Conservation (phyloP, 1,139 yeast species). For the Hemisphaericaspora lyxosophila region DNA sequence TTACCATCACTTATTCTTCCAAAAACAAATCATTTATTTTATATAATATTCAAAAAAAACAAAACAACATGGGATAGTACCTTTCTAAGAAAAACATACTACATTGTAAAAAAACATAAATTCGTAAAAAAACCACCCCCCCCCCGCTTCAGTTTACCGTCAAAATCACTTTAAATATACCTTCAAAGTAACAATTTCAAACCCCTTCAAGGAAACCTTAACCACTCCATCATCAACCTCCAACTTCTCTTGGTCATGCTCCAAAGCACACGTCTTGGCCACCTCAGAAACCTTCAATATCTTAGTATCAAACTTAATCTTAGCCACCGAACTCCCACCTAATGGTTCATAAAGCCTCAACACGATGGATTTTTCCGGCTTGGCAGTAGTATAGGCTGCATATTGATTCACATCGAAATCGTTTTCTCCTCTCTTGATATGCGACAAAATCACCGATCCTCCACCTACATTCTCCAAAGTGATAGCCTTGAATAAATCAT, state of each 20-base stretch:
- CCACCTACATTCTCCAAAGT: constrained; percentile 47
- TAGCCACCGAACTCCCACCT: constrained; percentile 71
- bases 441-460: constrained; percentile 59
- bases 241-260: constrained; percentile 49
- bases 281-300: constrained; percentile 47
- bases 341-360: constrained; percentile 81
- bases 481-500: constrained; percentile 22
- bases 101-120: too few relatives aligned
- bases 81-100: too few relatives aligned
- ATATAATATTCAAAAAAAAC: too few relatives aligned
- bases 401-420: constrained; percentile 55
- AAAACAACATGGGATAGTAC: too few relatives aligned
- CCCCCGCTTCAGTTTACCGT: too few relatives aligned
- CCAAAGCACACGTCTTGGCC: constrained; percentile 66
- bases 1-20: too few relatives aligned
- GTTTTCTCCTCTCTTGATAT: constrained; percentile 85
- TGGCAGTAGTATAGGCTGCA: constrained; percentile 36
- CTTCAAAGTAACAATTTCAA: constrained; percentile 73
- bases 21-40: too few relatives aligned
- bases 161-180: constrained; percentile 36
- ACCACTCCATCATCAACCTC: constrained; percentile 27
- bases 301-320: constrained; percentile 36
- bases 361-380: constrained; percentile 52
- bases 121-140: too few relatives aligned
- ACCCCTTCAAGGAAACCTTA: constrained; percentile 60